Evolutionary conservation across 2,329 filamentous ascomycete genomes (phyloP).

Genomic region (Phyllosticta citribraziliensis): DNA sequence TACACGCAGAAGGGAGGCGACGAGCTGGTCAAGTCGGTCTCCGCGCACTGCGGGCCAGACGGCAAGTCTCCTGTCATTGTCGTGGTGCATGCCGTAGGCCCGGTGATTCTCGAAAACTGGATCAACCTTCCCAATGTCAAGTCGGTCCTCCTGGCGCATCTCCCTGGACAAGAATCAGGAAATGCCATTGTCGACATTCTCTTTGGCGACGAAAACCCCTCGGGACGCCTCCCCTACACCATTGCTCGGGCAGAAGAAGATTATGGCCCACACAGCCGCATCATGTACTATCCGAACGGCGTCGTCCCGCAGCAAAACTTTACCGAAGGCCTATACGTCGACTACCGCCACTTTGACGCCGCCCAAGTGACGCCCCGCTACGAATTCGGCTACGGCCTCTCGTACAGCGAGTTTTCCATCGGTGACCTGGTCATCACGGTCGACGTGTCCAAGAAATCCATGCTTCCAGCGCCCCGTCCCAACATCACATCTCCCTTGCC

Average conservation of each 20-base stretch:
- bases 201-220: slow-evolving; percentile 30
- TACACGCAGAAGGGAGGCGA: slow-evolving; percentile 70
- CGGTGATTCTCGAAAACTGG: slow-evolving; percentile 71
- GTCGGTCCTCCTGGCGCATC: slow-evolving; percentile 32
- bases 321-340: slow-evolving; percentile 42
- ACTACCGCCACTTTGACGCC: slow-evolving; percentile 44
- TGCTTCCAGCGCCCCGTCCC: slow-evolving; percentile 33
- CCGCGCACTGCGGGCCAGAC: slow-evolving; percentile 50
- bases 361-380: slow-evolving; percentile 19
- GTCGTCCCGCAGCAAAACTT: slow-evolving; percentile 39
- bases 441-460: slow-evolving; percentile 20
- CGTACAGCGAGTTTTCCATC: slow-evolving; percentile 25
- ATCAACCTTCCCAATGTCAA: slow-evolving; percentile 48
- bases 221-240: slow-evolving; percentile 29
- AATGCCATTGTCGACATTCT: slow-evolving; percentile 31
- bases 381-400: slow-evolving; percentile 29
- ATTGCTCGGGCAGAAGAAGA: slow-evolving; percentile 27
- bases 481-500: slow-evolving; percentile 10
- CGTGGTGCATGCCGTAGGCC: slow-evolving; percentile 76
- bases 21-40: slow-evolving; percentile 61
- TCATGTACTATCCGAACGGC: slow-evolving; percentile 30
- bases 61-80: slow-evolving; percentile 65
- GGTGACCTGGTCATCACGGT: slow-evolving; percentile 18
- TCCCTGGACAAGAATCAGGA: slow-evolving; percentile 33
- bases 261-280: slow-evolving; percentile 18